Evolutionary conservation across 1,139 yeast species (phyloP).

Genomic region (Debaryomyces singareniensis): DNA sequence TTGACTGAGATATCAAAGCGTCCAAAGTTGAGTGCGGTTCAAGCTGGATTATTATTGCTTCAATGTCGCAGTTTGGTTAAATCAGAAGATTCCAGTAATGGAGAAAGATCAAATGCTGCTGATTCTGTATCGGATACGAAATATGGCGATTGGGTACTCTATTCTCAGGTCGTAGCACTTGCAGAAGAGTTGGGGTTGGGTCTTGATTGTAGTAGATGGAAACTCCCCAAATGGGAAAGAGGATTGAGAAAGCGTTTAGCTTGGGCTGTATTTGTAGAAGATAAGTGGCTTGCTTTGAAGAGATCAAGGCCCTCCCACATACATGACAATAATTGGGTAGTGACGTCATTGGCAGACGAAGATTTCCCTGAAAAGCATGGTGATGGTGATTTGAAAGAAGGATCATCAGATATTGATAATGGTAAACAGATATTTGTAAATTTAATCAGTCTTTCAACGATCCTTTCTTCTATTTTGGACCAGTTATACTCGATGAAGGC

Average conservation of each 20-base stretch:
- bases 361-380: constrained; percentile 69
- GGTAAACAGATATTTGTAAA: constrained; percentile 69
- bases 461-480: constrained; percentile 66
- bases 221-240: constrained; percentile 88
- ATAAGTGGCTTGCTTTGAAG: constrained; percentile 76
- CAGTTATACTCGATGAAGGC: constrained; percentile 68
- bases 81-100: constrained; percentile 1
- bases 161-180: constrained; percentile 79
- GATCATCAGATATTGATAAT: constrained; percentile 62
- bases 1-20: constrained; percentile 63
- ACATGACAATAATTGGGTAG: constrained; percentile 63
- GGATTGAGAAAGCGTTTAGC: constrained; percentile 78
- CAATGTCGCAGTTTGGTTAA: constrained; percentile 52
- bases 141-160: constrained; percentile 74
- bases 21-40: constrained; percentile 75
- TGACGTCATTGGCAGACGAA: constrained; percentile 54
- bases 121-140: constrained; percentile 32
- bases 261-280: constrained; percentile 90
- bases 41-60: constrained; percentile 63
- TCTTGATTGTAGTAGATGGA: constrained; percentile 80
- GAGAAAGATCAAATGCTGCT: constrained; percentile 1
- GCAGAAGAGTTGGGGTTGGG: constrained; percentile 87
- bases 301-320: constrained; percentile 80
- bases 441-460: constrained; percentile 61
- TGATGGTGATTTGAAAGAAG: constrained; percentile 53